Evolutionary conservation across 108 stramenopile genomes (phyloP).

Genomic region (Cyclotella distinguenda): DNA sequence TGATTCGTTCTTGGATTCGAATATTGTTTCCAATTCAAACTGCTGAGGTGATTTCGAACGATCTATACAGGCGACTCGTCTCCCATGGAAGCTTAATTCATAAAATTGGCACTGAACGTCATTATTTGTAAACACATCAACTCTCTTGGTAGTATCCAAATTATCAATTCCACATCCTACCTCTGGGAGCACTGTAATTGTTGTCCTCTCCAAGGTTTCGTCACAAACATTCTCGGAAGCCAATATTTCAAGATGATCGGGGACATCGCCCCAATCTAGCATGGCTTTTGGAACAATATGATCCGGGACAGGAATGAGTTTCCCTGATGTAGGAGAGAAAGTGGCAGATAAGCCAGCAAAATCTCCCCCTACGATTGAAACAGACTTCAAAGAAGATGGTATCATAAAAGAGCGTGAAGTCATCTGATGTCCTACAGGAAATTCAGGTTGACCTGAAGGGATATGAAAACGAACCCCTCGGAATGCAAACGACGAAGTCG

Average conservation of each 20-base stretch:
- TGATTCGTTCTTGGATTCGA: conserved; percentile 10
- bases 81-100: neutral
- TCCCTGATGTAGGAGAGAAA: conserved; percentile 49
- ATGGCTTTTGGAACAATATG: conserved; percentile 59
- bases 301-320: conserved; percentile 69
- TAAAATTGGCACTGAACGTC: neutral
- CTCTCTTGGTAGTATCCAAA: conserved; percentile 57
- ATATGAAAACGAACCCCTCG: neutral
- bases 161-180: conserved; percentile 82
- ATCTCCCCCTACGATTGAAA: conserved; percentile 59
- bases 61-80: neutral
- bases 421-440: conserved; percentile 5
- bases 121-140: conserved; percentile 18
- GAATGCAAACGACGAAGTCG: neutral
- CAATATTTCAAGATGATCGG: conserved; percentile 14
- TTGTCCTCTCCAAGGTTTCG: conserved; percentile 38
- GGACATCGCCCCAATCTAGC: conserved; percentile 80
- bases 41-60: neutral
- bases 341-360: conserved; percentile 72
- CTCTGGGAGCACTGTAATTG: conserved; percentile 61
- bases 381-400: neutral
- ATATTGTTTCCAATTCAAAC: conserved; percentile 35
- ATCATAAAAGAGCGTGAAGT: neutral
- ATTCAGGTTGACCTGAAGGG: neutral
- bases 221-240: conserved; percentile 17